These are phyloP conservation scores for Chrysoporthe puriensis DNA, from an alignment of 2,329 filamentous ascomycete species.

Conservation along the genomic window DNA sequence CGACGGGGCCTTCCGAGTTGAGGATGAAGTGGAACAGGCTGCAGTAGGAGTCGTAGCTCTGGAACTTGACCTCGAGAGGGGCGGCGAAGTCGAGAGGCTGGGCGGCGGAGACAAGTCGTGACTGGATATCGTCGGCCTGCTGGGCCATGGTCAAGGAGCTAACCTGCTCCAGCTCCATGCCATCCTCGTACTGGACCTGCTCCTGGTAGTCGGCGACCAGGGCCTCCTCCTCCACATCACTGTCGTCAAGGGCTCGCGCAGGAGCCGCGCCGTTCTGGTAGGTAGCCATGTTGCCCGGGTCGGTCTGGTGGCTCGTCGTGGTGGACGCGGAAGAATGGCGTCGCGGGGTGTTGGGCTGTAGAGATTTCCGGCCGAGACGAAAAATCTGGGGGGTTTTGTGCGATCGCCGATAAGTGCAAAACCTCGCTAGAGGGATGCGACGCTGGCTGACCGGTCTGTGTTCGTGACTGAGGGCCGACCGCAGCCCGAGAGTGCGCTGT, in stretches of 20 bases:
- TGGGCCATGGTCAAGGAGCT: constrained; percentile 70
- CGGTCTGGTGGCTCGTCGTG: constrained; percentile 41
- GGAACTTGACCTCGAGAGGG: constrained; percentile 94
- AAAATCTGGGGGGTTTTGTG: constrained; percentile 27
- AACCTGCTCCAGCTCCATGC: constrained; percentile 77
- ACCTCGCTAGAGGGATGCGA: constrained; percentile 25
- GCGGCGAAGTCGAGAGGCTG: constrained; percentile 96
- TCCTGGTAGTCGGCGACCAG: constrained; percentile 95
- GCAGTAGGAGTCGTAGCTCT: constrained; percentile 99
- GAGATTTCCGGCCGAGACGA: constrained; percentile 29
- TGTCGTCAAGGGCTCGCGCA: constrained; percentile 70
- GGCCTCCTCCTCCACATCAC: constrained; percentile 94
- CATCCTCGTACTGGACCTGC: constrained; percentile 92
- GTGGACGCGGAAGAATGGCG: constrained; percentile 38
- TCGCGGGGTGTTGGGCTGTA: constrained; percentile 30
- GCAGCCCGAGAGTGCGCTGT: not conserved
- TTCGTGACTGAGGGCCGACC: not conserved
- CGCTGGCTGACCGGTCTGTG: not conserved
- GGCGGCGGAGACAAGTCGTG: constrained; percentile 86
- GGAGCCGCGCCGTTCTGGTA: constrained; percentile 65
- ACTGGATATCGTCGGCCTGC: constrained; percentile 89
- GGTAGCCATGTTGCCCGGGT: constrained; percentile 58
- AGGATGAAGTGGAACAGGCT: constrained; percentile 98
- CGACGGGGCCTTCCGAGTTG: constrained; percentile 98
- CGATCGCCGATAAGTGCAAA: constrained; percentile 27